Evolutionary conservation across 352 stramenopile species (phyloP), one percentile per base, ranked within the genome.

Genomic region (Hyaloperonospora arabidopsidis): DNA sequence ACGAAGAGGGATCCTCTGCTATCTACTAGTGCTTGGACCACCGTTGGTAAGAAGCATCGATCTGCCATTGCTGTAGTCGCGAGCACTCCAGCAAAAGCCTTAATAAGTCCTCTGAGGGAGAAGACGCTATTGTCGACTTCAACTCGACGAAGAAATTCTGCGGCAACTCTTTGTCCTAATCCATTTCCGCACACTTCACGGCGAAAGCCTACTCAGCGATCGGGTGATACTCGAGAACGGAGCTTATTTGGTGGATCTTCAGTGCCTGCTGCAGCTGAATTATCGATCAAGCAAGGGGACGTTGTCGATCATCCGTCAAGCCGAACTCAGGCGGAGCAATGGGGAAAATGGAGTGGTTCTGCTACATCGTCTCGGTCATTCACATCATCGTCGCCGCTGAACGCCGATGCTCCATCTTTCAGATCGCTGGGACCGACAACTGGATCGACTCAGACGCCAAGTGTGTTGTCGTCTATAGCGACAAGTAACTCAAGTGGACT

Each of bases 41-140:
- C 77, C 0, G 80, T 90, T 10, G 71, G 78, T n/a, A 79, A 76
- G 38, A 86, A 87, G n/a, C 63, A 82, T 22, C 73, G 78, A 17
- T 65, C 65, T 23, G 34, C 52, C 14, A 43, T 54, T 15, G 49
- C 50, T 34, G 52, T 58, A 15, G 52, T 60, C 11, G 43, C 48
- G 2, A 62, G 17, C 41, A 46, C 32, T 23, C 35, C 46, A 1
- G 28, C 15, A 1, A 59, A 63, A 44, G 7, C 23, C 3, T 15
- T 49, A 44, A 14, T 6, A 13, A 58, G 22, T n/a, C 45, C 51
- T 13, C 45, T 35, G 15, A 46, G 56, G 21, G 54, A 65, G 28
- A 59, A 60, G 18, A 7, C 47, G 7, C 12, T 35, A 4, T 29
- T 45, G 14, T 46, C 45, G 0, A 46, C 28, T 29, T 8, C 25